These are phyloP conservation scores for Rhizoclosmatium hyalinum DNA, from an alignment of 371 early-diverging fungal species.

Conservation along the genomic window DNA sequence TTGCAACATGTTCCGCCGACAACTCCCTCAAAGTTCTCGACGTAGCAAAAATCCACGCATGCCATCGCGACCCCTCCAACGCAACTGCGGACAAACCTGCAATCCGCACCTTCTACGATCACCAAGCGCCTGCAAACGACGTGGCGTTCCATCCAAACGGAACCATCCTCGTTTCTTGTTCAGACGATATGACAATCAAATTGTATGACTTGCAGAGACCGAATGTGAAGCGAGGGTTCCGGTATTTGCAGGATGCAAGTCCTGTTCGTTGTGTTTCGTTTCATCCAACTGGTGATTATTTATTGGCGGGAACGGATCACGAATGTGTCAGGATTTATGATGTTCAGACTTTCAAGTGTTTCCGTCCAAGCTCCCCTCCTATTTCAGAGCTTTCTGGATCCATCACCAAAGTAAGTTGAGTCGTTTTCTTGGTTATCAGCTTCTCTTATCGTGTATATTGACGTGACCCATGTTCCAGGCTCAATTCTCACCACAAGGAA, in stretches of 20 bases:
- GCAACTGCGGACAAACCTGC: constrained; percentile 55
- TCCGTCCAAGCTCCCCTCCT: constrained; percentile 53
- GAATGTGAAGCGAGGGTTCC: constrained; percentile 80
- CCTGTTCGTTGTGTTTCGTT: constrained; percentile 78
- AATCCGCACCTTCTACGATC: constrained; percentile 88
- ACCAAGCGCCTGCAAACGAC: constrained; percentile 80
- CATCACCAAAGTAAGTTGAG: constrained; percentile 58
- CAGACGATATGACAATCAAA: constrained; percentile 85
- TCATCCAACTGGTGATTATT: constrained; percentile 86
- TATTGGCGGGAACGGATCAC: constrained; percentile 77
- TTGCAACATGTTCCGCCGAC: constrained; percentile 92
- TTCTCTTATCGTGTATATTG: neutral
- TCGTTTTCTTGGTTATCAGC: too few species aligned
- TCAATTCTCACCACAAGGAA: constrained; percentile 75
- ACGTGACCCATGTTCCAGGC: constrained; percentile 52
- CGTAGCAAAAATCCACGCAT: constrained; percentile 52
- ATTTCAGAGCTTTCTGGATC: constrained; percentile 63
- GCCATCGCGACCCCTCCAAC: constrained; percentile 66
- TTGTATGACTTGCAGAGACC: constrained; percentile 86
- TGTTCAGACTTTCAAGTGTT: constrained; percentile 79
- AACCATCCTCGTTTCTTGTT: constrained; percentile 83
- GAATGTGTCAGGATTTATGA: constrained; percentile 83
- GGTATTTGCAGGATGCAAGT: constrained; percentile 83
- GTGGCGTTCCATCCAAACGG: constrained; percentile 93
- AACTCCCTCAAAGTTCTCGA: constrained; percentile 89